Conservation (phyloP, 805 yeast genomes). For the Candida montana region DNA sequence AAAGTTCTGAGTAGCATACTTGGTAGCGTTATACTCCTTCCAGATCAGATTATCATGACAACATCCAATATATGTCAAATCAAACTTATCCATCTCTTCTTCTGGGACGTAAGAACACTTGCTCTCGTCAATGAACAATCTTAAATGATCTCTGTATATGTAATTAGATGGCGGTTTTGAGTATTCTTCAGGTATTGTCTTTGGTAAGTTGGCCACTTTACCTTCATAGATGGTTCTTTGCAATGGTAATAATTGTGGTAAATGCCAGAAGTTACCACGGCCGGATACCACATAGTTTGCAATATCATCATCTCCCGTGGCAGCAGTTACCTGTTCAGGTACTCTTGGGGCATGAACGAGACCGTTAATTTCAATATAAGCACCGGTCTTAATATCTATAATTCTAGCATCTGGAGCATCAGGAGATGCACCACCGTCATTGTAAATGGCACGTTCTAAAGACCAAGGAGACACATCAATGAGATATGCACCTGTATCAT, state of each 20-base stretch:
- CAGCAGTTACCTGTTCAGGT: conserved; percentile 12
- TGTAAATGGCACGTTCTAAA: conserved; percentile 42
- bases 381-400: conserved; percentile 55
- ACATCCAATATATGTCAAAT: conserved; percentile 34
- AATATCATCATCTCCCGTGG: conserved; percentile 10
- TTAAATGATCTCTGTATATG: conserved; percentile 30
- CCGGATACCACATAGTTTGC: conserved; percentile 31
- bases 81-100: conserved; percentile 33
- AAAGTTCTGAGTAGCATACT: conserved; percentile 21
- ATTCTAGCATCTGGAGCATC: conserved; percentile 47
- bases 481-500: conserved; percentile 39
- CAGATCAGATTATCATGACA: conserved; percentile 36
- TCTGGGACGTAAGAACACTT: conserved; percentile 37
- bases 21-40: conserved; percentile 34
- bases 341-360: conserved; percentile 23
- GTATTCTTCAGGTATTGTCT: conserved; percentile 35
- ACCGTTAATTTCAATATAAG: conserved; percentile 56
- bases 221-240: conserved; percentile 57
- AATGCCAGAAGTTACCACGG: conserved; percentile 40
- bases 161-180: conserved; percentile 24
- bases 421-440: conserved; percentile 42
- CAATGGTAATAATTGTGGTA: conserved; percentile 48
- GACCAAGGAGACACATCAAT: conserved; percentile 47
- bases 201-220: conserved; percentile 41
- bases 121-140: conserved; percentile 33